phyloP scores from a whole-genome alignment of 2,329 filamentous ascomycete species.

The Calonectria henricotiae region DNA sequence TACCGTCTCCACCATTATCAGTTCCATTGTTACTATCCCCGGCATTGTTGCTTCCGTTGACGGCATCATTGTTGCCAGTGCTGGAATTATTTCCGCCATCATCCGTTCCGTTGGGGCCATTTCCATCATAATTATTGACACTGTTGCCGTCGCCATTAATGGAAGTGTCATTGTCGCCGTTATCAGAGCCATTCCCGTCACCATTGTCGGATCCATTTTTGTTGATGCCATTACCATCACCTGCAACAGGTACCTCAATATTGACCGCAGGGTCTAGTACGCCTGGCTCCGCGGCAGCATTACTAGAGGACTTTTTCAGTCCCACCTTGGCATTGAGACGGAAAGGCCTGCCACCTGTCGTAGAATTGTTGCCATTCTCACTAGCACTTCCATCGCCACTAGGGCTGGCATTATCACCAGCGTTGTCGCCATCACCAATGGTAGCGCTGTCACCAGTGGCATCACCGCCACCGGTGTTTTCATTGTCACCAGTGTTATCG shows the following conservation, averaged over 20 bases:
- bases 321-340: constrained; percentile 2
- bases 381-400: too few species aligned
- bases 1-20: background rate
- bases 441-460: too few species aligned
- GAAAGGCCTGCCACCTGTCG: background rate
- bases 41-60: background rate
- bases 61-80: background rate
- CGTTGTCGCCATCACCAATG: too few species aligned
- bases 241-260: background rate
- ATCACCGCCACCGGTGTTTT: too few species aligned
- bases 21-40: background rate
- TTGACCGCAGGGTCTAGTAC: background rate
- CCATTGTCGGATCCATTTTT: too few species aligned
- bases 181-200: background rate
- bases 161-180: too few species aligned
- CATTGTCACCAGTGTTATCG: too few species aligned
- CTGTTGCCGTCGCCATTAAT: too few species aligned
- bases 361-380: background rate
- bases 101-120: too few species aligned
- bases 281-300: background rate
- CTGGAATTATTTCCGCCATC: too few species aligned
- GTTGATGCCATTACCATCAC: background rate
- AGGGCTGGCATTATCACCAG: too few species aligned
- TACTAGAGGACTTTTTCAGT: background rate
- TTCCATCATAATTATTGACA: too few species aligned